phyloP scores from a whole-genome alignment of 1,284 basidiomycete species.

The Ceratobasidium sp. region DNA sequence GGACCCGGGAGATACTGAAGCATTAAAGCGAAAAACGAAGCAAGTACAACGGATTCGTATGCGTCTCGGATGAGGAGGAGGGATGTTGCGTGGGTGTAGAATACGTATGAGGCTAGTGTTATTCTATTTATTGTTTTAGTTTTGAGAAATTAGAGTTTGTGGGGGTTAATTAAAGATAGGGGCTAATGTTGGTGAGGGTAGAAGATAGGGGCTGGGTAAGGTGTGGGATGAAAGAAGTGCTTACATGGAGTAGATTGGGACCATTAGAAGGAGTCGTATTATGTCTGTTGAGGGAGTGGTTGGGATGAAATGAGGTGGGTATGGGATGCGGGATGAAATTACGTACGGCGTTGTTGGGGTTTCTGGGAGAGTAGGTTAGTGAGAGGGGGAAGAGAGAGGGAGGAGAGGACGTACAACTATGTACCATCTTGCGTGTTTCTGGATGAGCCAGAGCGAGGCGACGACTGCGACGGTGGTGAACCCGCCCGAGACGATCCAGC shows the following conservation, averaged over 20 bases:
- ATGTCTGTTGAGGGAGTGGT: conserved; percentile 64
- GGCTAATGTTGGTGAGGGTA: conserved; percentile 6
- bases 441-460: conserved; percentile 78
- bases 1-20: conserved; percentile 73
- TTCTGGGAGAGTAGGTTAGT: conserved; percentile 62
- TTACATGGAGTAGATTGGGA: conserved; percentile 76
- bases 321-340: conserved; percentile 25
- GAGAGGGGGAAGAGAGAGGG: conserved; percentile 29
- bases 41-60: conserved; percentile 79
- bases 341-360: conserved; percentile 75
- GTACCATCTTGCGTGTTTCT: conserved; percentile 80
- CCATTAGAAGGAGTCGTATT: conserved; percentile 82
- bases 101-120: conserved; percentile 77
- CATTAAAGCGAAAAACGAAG: conserved; percentile 83
- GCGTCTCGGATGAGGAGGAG: conserved; percentile 74
- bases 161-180: conserved; percentile 21
- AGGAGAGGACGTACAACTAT: conserved; percentile 67
- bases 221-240: background rate
- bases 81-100: conserved; percentile 78
- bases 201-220: background rate
- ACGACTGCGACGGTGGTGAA: conserved; percentile 71
- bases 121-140: conserved; percentile 52
- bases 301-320: background rate
- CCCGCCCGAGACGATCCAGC: conserved; percentile 77
- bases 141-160: conserved; percentile 1